Evolutionary conservation across 1,139 yeast genomes (phyloP).

Genomic region (Geotrichum carabidarum): DNA sequence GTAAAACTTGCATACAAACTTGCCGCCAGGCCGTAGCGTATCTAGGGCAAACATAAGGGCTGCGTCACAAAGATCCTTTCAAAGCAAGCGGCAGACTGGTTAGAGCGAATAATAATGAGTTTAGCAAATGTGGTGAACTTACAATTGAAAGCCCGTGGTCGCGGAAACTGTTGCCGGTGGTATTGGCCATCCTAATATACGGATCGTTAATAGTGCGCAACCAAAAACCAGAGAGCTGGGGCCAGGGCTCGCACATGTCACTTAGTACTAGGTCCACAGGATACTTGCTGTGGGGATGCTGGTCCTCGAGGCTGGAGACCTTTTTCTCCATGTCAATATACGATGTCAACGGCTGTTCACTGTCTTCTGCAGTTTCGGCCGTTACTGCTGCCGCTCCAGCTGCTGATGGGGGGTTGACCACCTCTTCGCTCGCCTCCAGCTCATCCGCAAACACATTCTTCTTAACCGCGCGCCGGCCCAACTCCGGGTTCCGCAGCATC

Average conservation of each 20-base stretch:
- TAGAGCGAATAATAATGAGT: neutral
- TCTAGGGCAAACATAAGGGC: constrained; percentile 72
- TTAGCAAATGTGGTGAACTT: constrained; percentile 27
- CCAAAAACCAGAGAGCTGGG: constrained; percentile 60
- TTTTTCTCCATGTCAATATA: constrained; percentile 25
- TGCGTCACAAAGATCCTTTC: constrained; percentile 81
- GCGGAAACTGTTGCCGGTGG: constrained; percentile 56
- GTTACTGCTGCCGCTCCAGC: neutral
- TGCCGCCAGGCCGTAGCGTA: constrained; percentile 62
- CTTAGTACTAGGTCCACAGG: constrained; percentile 71
- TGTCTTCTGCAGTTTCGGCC: constrained; percentile 2
- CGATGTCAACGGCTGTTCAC: constrained; percentile 14
- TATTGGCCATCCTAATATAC: constrained; percentile 68
- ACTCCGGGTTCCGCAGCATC: constrained; percentile 43
- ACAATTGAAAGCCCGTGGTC: constrained; percentile 60
- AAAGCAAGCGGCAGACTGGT: constrained; percentile 4
- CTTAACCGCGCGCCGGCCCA: constrained; percentile 28
- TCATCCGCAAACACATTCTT: constrained; percentile 36
- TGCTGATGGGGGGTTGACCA: too few species aligned
- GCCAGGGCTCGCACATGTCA: constrained; percentile 78
- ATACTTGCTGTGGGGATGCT: constrained; percentile 18
- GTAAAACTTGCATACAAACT: constrained; percentile 66
- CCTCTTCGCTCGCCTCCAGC: constrained; percentile 2
- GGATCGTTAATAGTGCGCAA: constrained; percentile 76
- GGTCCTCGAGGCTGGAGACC: constrained; percentile 7